Conservation (phyloP, 495 filamentous ascomycete species). For the Hyaloscypha hepaticicola region DNA sequence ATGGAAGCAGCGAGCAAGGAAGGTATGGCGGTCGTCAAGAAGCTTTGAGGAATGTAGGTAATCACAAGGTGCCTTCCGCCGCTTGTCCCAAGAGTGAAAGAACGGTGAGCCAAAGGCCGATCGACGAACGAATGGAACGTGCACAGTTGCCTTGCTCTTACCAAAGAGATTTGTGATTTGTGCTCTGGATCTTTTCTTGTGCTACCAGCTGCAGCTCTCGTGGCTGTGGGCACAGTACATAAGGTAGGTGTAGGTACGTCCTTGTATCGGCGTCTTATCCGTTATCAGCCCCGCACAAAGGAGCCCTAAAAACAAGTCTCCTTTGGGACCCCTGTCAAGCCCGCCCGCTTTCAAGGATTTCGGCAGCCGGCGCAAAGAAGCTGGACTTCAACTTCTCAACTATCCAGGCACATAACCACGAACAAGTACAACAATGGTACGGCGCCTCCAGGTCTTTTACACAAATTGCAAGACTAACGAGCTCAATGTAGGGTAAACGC, state of each 20-base stretch:
- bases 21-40: not conserved
- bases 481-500: slow-evolving; percentile 72
- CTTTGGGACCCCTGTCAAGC: not conserved
- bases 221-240: too few relatives aligned
- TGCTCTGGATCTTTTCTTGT: not conserved
- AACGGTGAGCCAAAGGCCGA: not conserved
- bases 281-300: not conserved
- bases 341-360: not conserved
- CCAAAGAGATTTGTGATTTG: slow-evolving; percentile 1
- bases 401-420: not conserved
- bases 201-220: not conserved
- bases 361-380: not conserved
- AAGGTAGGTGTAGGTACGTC: too few relatives aligned
- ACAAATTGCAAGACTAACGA: not conserved
- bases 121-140: not conserved
- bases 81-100: slow-evolving; percentile 10
- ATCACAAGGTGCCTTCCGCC: too few relatives aligned
- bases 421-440: slow-evolving; percentile 10
- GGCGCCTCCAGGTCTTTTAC: not conserved
- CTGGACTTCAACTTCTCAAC: not conserved
- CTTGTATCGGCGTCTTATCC: not conserved
- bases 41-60: not conserved
- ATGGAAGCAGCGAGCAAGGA: slow-evolving; percentile 6
- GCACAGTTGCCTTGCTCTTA: not conserved
- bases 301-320: not conserved